A percentile compares a stretch with the other conserved stretches of the same genome.
These are phyloP conservation scores for Penicillium sp. DNA, from an alignment of 2,329 filamentous ascomycete genomes.

Conservation along the genomic window DNA sequence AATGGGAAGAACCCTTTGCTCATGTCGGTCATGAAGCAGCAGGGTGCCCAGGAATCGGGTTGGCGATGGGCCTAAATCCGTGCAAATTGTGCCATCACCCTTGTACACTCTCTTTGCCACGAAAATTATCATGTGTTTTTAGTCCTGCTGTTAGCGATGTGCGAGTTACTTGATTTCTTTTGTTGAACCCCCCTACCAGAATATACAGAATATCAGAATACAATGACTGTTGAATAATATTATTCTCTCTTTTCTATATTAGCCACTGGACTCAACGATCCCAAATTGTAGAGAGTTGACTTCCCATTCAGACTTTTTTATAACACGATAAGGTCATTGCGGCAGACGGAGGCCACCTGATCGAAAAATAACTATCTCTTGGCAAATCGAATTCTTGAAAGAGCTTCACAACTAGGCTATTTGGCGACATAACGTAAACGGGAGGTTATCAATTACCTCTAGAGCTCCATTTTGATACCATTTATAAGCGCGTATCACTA, in stretches of 20 bases:
- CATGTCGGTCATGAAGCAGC: conserved; percentile 26
- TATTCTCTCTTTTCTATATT: neutral
- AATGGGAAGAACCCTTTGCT: conserved; percentile 15
- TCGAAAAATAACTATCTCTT: no score
- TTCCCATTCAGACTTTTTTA: neutral
- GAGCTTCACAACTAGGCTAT: no score
- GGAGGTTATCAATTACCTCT: no score
- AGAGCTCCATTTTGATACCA: no score
- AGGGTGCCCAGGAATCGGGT: conserved; percentile 29
- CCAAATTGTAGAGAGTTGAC: neutral
- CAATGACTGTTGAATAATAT: neutral
- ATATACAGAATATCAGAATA: neutral
- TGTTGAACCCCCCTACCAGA: neutral
- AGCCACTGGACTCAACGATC: neutral
- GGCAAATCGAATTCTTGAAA: no score
- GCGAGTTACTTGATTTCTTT: neutral
- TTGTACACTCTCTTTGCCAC: neutral
- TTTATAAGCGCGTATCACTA: no score
- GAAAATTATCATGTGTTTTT: neutral
- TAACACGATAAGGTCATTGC: neutral
- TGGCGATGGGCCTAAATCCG: conserved; percentile 41
- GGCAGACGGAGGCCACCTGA: no score
- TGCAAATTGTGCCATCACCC: neutral
- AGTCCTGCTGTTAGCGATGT: neutral
- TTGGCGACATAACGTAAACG: no score